Evolutionary conservation across 371 early-diverging fungal genomes (phyloP).

Genomic region (Batkoa obscura): DNA sequence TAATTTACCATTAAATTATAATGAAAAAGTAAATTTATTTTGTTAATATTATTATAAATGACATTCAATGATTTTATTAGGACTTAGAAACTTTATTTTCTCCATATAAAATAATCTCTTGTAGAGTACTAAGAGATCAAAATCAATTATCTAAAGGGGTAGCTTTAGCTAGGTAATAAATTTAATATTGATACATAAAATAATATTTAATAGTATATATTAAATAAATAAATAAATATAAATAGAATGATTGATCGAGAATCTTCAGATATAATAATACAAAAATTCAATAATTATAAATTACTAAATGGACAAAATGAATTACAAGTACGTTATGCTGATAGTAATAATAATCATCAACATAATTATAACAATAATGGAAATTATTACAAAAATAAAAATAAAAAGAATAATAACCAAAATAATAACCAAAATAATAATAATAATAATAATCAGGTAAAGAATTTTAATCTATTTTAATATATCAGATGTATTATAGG

Average conservation of each 20-base stretch:
- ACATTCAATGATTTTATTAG: constrained; percentile 11
- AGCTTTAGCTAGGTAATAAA: constrained; percentile 48
- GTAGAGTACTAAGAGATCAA: constrained; percentile 47
- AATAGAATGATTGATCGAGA: constrained; percentile 47
- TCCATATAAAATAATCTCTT: constrained; percentile 43
- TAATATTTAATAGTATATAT: too few relatives aligned
- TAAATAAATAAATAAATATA: not conserved
- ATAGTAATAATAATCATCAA: too few relatives aligned
- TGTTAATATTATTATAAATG: not conserved
- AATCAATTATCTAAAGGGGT: constrained; percentile 45
- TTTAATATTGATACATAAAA: not conserved
- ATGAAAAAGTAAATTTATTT: constrained; percentile 32
- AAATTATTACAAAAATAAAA: too few relatives aligned
- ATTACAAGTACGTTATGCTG: constrained; percentile 64
- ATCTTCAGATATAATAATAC: constrained; percentile 41
- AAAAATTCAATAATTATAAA: constrained; percentile 35
- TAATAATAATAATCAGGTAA: not conserved
- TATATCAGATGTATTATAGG: not conserved
- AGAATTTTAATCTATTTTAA: not conserved
- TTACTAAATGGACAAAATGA: constrained; percentile 37
- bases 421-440: constrained; percentile 30
- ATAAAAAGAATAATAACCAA: constrained; percentile 54
- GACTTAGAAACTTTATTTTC: constrained; percentile 39
- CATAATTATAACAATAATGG: too few relatives aligned
- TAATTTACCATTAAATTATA: constrained; percentile 51